Evolutionary conservation across 2,329 filamentous ascomycete genomes (phyloP).

Genomic region (Tolypocladium amazonense): DNA sequence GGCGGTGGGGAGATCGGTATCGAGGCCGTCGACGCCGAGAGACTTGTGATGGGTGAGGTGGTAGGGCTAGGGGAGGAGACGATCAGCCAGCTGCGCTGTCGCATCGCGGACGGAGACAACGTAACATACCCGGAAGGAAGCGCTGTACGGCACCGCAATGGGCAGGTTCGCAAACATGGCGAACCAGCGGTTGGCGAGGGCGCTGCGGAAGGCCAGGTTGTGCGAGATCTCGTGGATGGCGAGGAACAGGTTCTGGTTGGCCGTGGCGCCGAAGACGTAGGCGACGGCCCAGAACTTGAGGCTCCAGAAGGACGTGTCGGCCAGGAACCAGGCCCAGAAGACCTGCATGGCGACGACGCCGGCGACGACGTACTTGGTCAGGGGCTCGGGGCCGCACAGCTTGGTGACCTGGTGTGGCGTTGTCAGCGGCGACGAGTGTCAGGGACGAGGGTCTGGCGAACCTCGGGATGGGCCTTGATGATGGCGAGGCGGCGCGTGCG

Average conservation of each 20-base stretch:
- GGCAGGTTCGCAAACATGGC: conserved; percentile 93
- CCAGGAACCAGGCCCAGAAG: conserved; percentile 64
- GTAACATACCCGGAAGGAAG: conserved; percentile 69
- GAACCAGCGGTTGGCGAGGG: conserved; percentile 70
- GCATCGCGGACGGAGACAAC: neutral
- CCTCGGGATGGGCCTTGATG: conserved; percentile 96
- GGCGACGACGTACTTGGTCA: conserved; percentile 88
- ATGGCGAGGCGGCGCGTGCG: conserved; percentile 83
- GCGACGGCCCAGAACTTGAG: conserved; percentile 77
- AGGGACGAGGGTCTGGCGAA: conserved; percentile 20
- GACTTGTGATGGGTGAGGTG: conserved; percentile 99
- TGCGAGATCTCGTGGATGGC: conserved; percentile 98
- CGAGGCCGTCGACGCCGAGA: conserved; percentile 87
- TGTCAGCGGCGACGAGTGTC: neutral
- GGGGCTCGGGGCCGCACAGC: conserved; percentile 88
- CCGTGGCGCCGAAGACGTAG: conserved; percentile 85
- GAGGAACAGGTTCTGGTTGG: conserved; percentile 97
- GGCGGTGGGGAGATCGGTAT: conserved; percentile 89
- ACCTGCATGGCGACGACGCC: conserved; percentile 78
- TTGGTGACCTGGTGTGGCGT: conserved; percentile 63
- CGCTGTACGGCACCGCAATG: conserved; percentile 92
- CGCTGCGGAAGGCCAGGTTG: conserved; percentile 83
- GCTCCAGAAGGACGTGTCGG: conserved; percentile 68
- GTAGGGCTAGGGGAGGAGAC: conserved; percentile 55
- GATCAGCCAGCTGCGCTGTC: neutral